A percentile compares a stretch with the other conserved stretches of the same genome.
phyloP scores from a whole-genome alignment of 305 asterid species.

The Fraxinus baroniana region DNA sequence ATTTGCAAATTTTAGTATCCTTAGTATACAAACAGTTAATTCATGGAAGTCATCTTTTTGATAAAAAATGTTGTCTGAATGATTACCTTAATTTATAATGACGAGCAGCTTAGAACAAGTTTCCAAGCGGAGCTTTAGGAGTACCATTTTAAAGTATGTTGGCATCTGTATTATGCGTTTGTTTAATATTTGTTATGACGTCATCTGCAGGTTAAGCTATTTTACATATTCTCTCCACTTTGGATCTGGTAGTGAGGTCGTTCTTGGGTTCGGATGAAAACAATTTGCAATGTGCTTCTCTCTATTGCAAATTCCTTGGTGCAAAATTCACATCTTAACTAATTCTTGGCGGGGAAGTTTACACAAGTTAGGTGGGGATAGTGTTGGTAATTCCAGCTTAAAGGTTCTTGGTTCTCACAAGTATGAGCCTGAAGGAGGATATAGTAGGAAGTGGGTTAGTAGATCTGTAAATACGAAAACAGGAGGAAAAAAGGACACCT shows the following conservation, averaged over 20 bases:
- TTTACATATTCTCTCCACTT: constrained; percentile 18
- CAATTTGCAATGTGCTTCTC: constrained; percentile 78
- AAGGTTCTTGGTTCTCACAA: constrained; percentile 50
- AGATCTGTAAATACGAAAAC: constrained; percentile 45
- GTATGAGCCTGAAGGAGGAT: constrained; percentile 57
- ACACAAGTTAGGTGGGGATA: constrained; percentile 39
- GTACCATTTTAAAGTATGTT: not conserved
- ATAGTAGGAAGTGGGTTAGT: constrained; percentile 52
- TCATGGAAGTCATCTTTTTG: not conserved
- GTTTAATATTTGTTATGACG: constrained; percentile 15
- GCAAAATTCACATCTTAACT: constrained; percentile 54
- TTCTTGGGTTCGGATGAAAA: constrained; percentile 49
- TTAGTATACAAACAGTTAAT: not conserved
- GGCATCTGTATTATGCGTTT: not conserved
- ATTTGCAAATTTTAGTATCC: not conserved
- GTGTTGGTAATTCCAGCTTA: constrained; percentile 36
- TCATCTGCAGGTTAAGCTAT: constrained; percentile 46
- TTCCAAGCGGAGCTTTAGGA: not conserved
- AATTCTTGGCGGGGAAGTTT: constrained; percentile 62
- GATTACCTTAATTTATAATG: not conserved
- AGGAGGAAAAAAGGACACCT: constrained; percentile 40
- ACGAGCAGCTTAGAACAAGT: not conserved
- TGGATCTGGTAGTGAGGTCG: constrained; percentile 18
- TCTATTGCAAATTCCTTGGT: constrained; percentile 62
- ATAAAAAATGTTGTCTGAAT: not conserved